Base-by-base conservation (phyloP, 2,329 filamentous ascomycete genomes). In the Calonectria multiphialidica region DNA sequence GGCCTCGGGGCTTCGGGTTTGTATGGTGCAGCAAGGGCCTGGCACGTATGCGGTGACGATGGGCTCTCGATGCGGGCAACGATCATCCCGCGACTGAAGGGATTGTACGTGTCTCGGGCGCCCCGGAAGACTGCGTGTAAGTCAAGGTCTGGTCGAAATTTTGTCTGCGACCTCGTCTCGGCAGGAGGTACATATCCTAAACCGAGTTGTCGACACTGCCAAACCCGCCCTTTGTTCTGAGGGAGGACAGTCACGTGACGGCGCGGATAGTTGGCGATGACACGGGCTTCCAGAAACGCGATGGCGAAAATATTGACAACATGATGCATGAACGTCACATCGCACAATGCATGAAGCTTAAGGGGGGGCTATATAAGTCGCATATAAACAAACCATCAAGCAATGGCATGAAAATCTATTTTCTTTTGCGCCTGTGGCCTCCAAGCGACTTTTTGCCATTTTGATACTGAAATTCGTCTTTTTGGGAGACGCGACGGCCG, bases 401-500 rank as follows among this genome's bases (percentile, higher is more conserved):
- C n/a, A 3, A 13, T 0, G 7, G 21, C 35, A 42, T 49, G 68
- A 57, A 3, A 2, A 2, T n/a, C 12, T 1, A 12, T 28, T 23
- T 44, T 28, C 9, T n/a, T 28, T 25, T 28, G 23, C 59, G 65
- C 28, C n/a, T n/a, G 3, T 40, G 53, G 37, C 65, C 70, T 67
- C 9, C 63, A 59, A 45, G 25, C 53, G 12, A 23, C 23, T 65
- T 73, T 45, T 66, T 68, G 33, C 49, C 66, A 59, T 59, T 75
- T 71, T 63, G 66, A 66, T 61, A 65, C 53, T 70, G 71, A 42
- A 66, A 65, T 16, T 23, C 53, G 59, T 42, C 30, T 72, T 68
- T 42, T 16, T 21, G 76, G 76, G 78, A 79, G 78, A 80, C 78
- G 78, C 72, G 78, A 76, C 63, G 33, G 35, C 33, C 53, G 53